Conservation (phyloP, 495 filamentous ascomycete genomes). For the Halenospora varia region DNA sequence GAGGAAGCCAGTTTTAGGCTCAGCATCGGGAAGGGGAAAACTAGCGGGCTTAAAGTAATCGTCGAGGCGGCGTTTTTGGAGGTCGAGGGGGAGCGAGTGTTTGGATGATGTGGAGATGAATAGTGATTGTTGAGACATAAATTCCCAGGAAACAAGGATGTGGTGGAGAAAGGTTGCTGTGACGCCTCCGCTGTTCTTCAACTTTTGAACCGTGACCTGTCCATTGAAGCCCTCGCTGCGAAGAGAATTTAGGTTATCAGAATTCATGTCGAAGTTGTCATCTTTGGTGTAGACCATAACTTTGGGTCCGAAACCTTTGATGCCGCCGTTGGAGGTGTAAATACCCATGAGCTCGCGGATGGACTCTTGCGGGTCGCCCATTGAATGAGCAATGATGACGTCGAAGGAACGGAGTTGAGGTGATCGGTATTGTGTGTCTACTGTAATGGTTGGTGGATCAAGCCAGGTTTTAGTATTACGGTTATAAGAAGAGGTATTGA, state of each 20-base stretch:
- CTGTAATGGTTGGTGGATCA: not conserved
- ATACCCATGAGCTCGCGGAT: constrained; percentile 5
- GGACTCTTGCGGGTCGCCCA: constrained; percentile 6
- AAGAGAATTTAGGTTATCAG: not conserved
- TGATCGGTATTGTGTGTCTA: constrained; percentile 13
- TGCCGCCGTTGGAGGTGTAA: not conserved
- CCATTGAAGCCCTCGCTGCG: constrained; percentile 5
- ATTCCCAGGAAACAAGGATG: constrained; percentile 36
- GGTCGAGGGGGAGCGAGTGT: constrained; percentile 25
- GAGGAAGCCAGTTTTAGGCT: constrained; percentile 36
- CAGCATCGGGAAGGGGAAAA: constrained; percentile 15
- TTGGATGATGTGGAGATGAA: constrained; percentile 32
- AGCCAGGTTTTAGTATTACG: constrained; percentile 5
- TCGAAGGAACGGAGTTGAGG: constrained; percentile 17
- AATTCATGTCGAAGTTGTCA: constrained; percentile 1
- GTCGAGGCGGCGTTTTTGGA: constrained; percentile 26
- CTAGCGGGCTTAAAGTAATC: constrained; percentile 23
- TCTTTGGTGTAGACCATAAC: constrained; percentile 22
- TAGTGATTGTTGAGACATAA: constrained; percentile 37
- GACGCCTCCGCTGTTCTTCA: constrained; percentile 37
- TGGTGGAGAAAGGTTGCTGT: constrained; percentile 40
- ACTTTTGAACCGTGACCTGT: constrained; percentile 16
- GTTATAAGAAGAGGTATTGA: constrained; percentile 14
- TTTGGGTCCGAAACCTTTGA: not conserved
- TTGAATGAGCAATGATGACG: constrained; percentile 18